Conservation (phyloP, 2,329 filamentous ascomycete genomes). For the Dothideomycetidae sp. region DNA sequence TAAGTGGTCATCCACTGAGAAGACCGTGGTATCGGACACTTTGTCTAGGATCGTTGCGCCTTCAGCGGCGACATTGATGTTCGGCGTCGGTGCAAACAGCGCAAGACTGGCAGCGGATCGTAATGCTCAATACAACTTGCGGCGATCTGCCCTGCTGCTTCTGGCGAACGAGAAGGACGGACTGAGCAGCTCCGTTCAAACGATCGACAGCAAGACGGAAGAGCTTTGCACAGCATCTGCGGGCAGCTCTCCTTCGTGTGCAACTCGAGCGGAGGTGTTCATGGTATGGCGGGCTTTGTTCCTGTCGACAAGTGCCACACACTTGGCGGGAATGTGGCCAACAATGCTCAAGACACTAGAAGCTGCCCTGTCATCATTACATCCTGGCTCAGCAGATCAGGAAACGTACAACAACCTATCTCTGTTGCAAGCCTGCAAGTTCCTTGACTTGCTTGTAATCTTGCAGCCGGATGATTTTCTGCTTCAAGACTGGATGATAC, state of each 20-base stretch:
- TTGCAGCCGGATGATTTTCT: constrained; percentile 91
- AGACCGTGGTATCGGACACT: constrained; percentile 73
- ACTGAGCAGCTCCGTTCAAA: constrained; percentile 60
- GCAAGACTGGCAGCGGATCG: constrained; percentile 90
- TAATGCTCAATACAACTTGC: constrained; percentile 78
- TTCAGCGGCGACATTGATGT: constrained; percentile 89
- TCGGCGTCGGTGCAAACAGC: constrained; percentile 91
- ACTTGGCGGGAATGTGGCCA: constrained; percentile 79
- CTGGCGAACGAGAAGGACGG: constrained; percentile 64
- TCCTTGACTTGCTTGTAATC: constrained; percentile 77
- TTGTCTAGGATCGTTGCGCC: constrained; percentile 66
- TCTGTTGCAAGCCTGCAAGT: constrained; percentile 81
- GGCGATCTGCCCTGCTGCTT: constrained; percentile 65
- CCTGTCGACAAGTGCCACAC: constrained; percentile 62
- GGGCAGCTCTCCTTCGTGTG: constrained; percentile 82
- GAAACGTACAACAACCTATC: constrained; percentile 66
- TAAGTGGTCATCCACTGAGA: constrained; percentile 75
- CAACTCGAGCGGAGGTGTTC: constrained; percentile 77
- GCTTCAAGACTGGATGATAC: constrained; percentile 94
- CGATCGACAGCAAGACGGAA: constrained; percentile 67
- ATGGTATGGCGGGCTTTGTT: constrained; percentile 72
- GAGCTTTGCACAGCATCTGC: constrained; percentile 74
- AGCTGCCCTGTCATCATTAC: constrained; percentile 59
- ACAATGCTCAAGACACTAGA: constrained; percentile 77
- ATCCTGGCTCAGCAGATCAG: constrained; percentile 51